These are phyloP conservation scores for Metschnikowia shivogae DNA, from an alignment of 805 yeast species.

Conservation along the genomic window DNA sequence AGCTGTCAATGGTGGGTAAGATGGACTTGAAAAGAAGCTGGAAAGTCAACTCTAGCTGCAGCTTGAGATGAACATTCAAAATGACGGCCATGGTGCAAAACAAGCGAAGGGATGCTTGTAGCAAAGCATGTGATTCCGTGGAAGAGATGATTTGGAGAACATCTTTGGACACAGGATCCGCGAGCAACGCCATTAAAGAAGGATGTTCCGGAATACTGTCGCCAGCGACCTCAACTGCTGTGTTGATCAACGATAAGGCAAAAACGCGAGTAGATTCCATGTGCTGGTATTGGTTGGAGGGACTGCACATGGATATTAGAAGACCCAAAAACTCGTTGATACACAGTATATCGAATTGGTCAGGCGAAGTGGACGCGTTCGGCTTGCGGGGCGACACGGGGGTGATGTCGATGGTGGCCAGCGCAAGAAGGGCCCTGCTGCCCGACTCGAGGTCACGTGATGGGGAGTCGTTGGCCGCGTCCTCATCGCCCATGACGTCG, in stretches of 20 bases:
- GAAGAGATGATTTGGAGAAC: conserved; percentile 74
- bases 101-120: conserved; percentile 72
- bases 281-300: conserved; percentile 77
- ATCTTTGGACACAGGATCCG: conserved; percentile 83
- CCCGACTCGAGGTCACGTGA: background rate
- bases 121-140: conserved; percentile 64
- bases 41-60: conserved; percentile 76
- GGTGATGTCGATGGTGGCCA: conserved; percentile 6
- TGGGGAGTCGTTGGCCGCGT: background rate
- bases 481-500: conserved; percentile 52
- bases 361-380: conserved; percentile 2
- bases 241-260: conserved; percentile 70
- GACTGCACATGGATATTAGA: conserved; percentile 74
- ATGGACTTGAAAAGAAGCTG: conserved; percentile 60
- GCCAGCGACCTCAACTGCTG: conserved; percentile 81
- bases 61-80: conserved; percentile 59
- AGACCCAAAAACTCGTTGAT: conserved; percentile 74
- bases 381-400: conserved; percentile 10
- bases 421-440: background rate
- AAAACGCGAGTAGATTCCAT: conserved; percentile 83
- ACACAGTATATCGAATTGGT: conserved; percentile 68
- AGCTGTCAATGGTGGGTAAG: conserved; percentile 31
- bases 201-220: conserved; percentile 54
- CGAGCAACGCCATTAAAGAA: conserved; percentile 58
- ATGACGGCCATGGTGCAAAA: conserved; percentile 69